Evolutionary conservation across 768 basidiomycete species (phyloP), one percentile per base, ranked within the genome.

Genomic region (Boletus subcaerulescens): DNA sequence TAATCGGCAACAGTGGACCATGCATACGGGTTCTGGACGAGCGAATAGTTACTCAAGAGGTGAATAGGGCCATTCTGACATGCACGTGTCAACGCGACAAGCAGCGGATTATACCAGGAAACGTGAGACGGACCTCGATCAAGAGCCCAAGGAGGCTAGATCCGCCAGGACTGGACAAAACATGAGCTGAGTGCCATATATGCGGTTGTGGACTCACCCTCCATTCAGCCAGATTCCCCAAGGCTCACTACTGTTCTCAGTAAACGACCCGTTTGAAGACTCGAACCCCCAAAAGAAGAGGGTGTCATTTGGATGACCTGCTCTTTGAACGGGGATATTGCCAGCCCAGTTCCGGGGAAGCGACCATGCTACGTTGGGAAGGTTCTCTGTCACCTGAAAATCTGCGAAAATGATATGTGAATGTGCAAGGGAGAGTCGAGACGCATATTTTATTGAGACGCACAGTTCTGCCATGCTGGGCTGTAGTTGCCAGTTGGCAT

Each of bases 161-260:
- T 3, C 82, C 81, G 11, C 87, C 87, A 7, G 86, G 86, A 20
- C 87, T 77, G 52, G 3, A 15, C 33, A 46, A n/a, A n/a, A n/a
- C 9, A n/a, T 56, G 7, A 52, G 47, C 9, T n/a, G 7, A 14
- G 43, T 15, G n/a, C 6, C 7, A 13, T 29, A 14, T 31, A 24
- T 35, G 11, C 5, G 41, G 13, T 5, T 18, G 9, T 22, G 12
- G 13, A 58, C 80, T 44, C 60, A 83, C 83, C 85, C 86, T 68
- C 86, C 87, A 57, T 86, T 86, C 15, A 88, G 69, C 85, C 85
- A 89, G 38, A 89, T 82, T 7, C 78, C 79, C 87, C 87, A 88
- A 10, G 87, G 86, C 20, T 82, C 76, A 10, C 55, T 60, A 18
- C 64, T 62, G 35, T 58, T 49, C 52, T 64, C 69, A 5, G 81